These are phyloP conservation scores for Cyclocybe cylindracea DNA, from an alignment of 768 basidiomycete species.

Conservation along the genomic window DNA sequence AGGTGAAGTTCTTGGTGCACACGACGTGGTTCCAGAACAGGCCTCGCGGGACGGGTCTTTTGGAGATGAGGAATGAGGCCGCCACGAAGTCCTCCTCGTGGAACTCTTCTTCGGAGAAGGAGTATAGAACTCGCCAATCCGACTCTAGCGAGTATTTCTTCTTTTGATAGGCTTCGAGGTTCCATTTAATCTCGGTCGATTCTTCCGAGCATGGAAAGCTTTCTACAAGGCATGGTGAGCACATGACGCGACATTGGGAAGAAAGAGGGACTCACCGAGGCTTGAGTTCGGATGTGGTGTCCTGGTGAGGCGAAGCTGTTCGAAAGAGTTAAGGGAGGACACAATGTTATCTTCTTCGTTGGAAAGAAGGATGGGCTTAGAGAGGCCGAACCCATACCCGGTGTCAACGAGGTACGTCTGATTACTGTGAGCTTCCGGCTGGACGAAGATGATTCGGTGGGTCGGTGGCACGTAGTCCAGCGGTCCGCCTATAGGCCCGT, in stretches of 20 bases:
- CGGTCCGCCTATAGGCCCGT: slow-evolving; percentile 1
- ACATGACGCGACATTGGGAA: not conserved
- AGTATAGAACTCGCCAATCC: slow-evolving; percentile 24
- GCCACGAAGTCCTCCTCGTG: slow-evolving; percentile 20
- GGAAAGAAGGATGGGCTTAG: slow-evolving; percentile 28
- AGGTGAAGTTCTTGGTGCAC: slow-evolving; percentile 20
- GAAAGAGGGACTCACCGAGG: not conserved
- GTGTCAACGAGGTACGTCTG: slow-evolving; percentile 32
- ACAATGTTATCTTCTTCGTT: slow-evolving; percentile 17
- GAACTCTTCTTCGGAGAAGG: slow-evolving; percentile 29
- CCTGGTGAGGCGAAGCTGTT: slow-evolving; percentile 23
- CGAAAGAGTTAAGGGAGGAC: slow-evolving; percentile 17
- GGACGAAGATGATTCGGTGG: slow-evolving; percentile 32
- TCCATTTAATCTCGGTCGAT: slow-evolving; percentile 16
- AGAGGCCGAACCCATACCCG: slow-evolving; percentile 28
- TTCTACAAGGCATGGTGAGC: not conserved
- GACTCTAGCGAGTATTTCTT: not conserved
- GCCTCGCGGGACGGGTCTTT: slow-evolving; percentile 10
- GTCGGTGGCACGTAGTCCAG: slow-evolving; percentile 14
- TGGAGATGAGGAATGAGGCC: slow-evolving; percentile 24
- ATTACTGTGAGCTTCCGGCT: slow-evolving; percentile 25
- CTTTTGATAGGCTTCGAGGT: slow-evolving; percentile 19
- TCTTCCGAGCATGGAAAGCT: not conserved
- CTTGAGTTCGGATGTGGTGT: slow-evolving; percentile 12
- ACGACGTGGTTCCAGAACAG: slow-evolving; percentile 26